Conservation (phyloP, 2,329 filamentous ascomycete species). For the Torrubiella hemipterigena region DNA sequence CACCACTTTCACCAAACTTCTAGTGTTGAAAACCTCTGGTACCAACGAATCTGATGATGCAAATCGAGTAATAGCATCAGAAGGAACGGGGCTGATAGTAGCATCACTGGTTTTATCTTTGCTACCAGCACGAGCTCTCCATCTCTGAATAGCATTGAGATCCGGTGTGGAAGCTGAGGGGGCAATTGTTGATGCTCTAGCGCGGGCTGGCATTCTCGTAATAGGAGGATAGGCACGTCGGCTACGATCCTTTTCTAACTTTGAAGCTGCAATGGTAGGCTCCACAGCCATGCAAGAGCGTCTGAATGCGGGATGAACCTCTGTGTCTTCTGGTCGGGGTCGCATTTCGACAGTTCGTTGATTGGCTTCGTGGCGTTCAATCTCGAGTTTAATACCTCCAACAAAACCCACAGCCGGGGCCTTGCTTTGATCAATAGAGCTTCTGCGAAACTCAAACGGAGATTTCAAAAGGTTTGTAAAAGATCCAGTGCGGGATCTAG, state of each 20-base stretch:
- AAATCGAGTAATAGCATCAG: too few relatives aligned
- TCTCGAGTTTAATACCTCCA: conserved; percentile 27
- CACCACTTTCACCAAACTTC: too few relatives aligned
- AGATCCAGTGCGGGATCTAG: conserved; percentile 22
- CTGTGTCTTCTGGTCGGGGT: too few relatives aligned
- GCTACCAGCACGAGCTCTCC: conserved; percentile 16
- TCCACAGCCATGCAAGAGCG: conserved; percentile 17
- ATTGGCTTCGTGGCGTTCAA: conserved; percentile 21
- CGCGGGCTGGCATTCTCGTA: conserved; percentile 15
- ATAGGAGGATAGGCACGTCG: conserved; percentile 24
- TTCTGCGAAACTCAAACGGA: conserved; percentile 21
- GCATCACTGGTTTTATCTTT: conserved; percentile 1
- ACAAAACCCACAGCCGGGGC: conserved; percentile 21
- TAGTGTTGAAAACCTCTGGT: too few relatives aligned
- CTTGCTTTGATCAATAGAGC: conserved; percentile 18
- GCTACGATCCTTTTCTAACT: conserved; percentile 12
- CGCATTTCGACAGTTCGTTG: conserved; percentile 14
- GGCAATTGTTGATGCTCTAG: conserved; percentile 15
- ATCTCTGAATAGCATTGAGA: conserved; percentile 19
- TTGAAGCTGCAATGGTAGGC: conserved; percentile 9
- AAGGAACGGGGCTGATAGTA: not conserved
- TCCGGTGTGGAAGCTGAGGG: conserved; percentile 18
- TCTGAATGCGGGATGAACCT: too few relatives aligned
- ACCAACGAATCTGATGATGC: too few relatives aligned
- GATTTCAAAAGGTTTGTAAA: conserved; percentile 21